Percentiles rank a stretch among this genome's conserved stretches.
Conservation (phyloP, 1,284 basidiomycete species). For the Phylloporus sp. region DNA sequence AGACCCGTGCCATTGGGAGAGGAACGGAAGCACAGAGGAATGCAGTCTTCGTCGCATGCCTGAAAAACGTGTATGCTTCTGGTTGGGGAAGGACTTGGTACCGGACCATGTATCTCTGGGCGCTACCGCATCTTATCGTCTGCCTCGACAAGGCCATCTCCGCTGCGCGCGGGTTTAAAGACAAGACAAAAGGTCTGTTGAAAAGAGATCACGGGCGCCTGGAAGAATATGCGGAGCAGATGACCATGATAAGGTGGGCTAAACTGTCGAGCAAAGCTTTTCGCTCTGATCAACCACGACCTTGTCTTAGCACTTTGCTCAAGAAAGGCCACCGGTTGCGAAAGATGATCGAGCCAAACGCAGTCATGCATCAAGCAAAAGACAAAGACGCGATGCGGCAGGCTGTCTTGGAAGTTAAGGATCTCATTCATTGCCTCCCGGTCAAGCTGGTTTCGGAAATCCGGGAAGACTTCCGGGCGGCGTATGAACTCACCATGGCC, state of each 20-base stretch:
- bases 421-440: conserved; percentile 31
- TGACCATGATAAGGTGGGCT: conserved; percentile 38
- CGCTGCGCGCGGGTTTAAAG: conserved; percentile 37
- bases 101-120: conserved; percentile 51
- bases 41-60: conserved; percentile 40
- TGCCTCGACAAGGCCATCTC: conserved; percentile 46
- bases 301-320: conserved; percentile 22
- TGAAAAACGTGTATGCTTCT: conserved; percentile 36
- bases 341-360: conserved; percentile 33
- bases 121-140: conserved; percentile 51
- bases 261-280: not conserved
- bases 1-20: conserved; percentile 32
- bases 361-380: conserved; percentile 27
- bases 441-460: conserved; percentile 22
- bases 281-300: not conserved
- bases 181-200: conserved; percentile 37
- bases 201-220: conserved; percentile 36
- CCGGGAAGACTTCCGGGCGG: conserved; percentile 35
- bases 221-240: conserved; percentile 39
- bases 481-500: conserved; percentile 36
- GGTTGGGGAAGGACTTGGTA: conserved; percentile 43
- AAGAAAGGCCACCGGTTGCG: conserved; percentile 29
- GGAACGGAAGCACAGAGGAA: conserved; percentile 30
- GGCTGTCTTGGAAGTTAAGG: conserved; percentile 28
- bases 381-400: conserved; percentile 26